A percentile compares a stretch with the other conserved stretches of the same genome.
phyloP scores from a whole-genome alignment of 345 rosid genomes.

The Camelina laxa region DNA sequence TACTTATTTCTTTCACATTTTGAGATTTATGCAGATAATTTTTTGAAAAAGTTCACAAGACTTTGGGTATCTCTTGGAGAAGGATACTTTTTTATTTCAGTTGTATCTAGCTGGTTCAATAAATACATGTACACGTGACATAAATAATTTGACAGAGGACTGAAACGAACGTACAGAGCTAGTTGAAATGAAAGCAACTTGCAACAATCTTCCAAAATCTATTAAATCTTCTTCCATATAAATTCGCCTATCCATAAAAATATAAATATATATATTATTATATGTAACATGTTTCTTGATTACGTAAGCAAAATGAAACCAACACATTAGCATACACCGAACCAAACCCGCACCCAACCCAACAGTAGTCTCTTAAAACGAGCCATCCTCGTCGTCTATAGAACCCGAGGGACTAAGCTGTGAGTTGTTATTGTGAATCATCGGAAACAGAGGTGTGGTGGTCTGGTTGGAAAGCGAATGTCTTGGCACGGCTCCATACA shows the following conservation, averaged over 20 bases:
- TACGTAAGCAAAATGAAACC: conserved; percentile 16
- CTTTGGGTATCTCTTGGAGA: neutral
- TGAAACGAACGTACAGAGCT: conserved; percentile 27
- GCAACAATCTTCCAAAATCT: conserved; percentile 21
- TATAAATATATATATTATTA: conserved; percentile 10
- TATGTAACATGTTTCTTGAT: conserved; percentile 22
- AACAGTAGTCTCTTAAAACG: conserved; percentile 15
- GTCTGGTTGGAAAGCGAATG: conserved; percentile 47
- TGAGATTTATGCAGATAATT: neutral
- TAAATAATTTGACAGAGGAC: neutral
- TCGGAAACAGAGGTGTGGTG: conserved; percentile 56
- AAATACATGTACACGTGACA: conserved; percentile 29
- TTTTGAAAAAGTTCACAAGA: neutral
- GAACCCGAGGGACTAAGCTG: conserved; percentile 45
- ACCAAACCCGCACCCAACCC: conserved; percentile 12
- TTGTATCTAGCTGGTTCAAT: neutral
- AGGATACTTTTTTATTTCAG: no score
- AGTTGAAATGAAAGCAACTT: conserved; percentile 26
- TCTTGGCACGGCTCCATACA: conserved; percentile 58
- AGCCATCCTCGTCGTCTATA: conserved; percentile 46
- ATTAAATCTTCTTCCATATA: conserved; percentile 1
- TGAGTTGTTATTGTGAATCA: conserved; percentile 37
- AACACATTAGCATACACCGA: conserved; percentile 24
- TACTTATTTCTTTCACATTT: no score
- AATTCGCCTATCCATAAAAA: conserved; percentile 34